phyloP scores from a whole-genome alignment of 768 basidiomycete species.

The Boletellus ananiceps region DNA sequence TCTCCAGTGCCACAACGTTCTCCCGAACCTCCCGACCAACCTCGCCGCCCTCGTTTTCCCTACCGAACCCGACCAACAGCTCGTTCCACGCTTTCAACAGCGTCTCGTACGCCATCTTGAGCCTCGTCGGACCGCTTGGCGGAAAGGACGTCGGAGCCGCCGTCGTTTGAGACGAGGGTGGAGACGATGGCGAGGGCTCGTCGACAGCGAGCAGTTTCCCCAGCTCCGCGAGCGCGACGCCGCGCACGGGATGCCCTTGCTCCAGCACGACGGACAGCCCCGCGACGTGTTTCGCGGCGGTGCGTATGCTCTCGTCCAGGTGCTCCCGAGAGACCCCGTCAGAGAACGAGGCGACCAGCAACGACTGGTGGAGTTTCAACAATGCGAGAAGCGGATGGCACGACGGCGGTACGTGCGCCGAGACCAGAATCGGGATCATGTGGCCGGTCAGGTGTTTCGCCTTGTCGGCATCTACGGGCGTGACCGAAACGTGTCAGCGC shows the following conservation, averaged over 20 bases:
- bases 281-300: slow-evolving; percentile 47
- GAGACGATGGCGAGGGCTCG: slow-evolving; percentile 46
- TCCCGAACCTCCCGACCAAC: slow-evolving; percentile 63
- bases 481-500: neutral
- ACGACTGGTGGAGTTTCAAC: slow-evolving; percentile 62
- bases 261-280: slow-evolving; percentile 53
- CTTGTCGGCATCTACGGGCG: slow-evolving; percentile 48
- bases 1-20: slow-evolving; percentile 57
- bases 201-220: slow-evolving; percentile 81
- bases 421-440: slow-evolving; percentile 58
- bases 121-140: slow-evolving; percentile 59
- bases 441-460: slow-evolving; percentile 58
- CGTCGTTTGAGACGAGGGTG: slow-evolving; percentile 9
- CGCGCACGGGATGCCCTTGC: slow-evolving; percentile 72
- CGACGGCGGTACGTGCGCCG: slow-evolving; percentile 56
- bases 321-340: slow-evolving; percentile 40
- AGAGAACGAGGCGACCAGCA: slow-evolving; percentile 54
- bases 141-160: slow-evolving; percentile 46
- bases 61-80: slow-evolving; percentile 69
- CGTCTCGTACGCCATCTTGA: slow-evolving; percentile 61
- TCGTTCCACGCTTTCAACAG: slow-evolving; percentile 58
- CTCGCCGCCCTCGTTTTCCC: slow-evolving; percentile 61
- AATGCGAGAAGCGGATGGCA: slow-evolving; percentile 77
- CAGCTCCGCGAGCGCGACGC: slow-evolving; percentile 69
- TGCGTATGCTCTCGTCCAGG: slow-evolving; percentile 61